Evolutionary conservation across 148 eudicot genomes (phyloP).

Genomic region (Nepenthes mirabilis): DNA sequence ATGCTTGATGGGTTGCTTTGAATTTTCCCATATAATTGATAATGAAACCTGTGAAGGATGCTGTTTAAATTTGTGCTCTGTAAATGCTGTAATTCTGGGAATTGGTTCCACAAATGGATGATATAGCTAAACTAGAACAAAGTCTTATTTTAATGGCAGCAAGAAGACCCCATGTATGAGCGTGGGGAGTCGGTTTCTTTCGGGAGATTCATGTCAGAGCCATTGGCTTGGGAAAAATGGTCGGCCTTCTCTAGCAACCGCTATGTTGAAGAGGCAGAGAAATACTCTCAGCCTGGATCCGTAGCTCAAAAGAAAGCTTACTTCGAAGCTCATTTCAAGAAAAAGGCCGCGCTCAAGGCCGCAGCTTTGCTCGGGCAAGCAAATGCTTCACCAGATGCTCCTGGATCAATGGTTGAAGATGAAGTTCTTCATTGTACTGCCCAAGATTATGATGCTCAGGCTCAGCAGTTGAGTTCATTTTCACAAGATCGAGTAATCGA

Average conservation of each 20-base stretch:
- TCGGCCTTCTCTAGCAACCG: slow-evolving; percentile 83
- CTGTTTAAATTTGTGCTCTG: too few species aligned
- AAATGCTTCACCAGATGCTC: slow-evolving; percentile 8
- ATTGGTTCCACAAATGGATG: too few species aligned
- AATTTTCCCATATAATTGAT: too few species aligned
- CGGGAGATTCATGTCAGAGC: slow-evolving; percentile 83
- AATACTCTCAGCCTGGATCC: slow-evolving; percentile 84
- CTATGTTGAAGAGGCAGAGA: slow-evolving; percentile 90
- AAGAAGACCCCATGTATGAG: slow-evolving; percentile 1
- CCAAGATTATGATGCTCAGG: too few species aligned
- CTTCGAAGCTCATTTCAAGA: slow-evolving; percentile 93
- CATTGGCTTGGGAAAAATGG: slow-evolving; percentile 97
- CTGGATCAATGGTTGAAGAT: slow-evolving; percentile 19
- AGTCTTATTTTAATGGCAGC: too few species aligned
- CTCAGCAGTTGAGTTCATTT: too few species aligned
- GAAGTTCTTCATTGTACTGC: too few species aligned
- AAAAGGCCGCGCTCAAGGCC: slow-evolving; percentile 66
- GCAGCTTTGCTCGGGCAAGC: slow-evolving; percentile 5
- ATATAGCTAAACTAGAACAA: too few species aligned
- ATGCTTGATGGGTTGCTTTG: too few species aligned
- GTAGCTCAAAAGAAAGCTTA: slow-evolving; percentile 95
- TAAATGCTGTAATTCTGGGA: too few species aligned
- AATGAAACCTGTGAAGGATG: too few species aligned
- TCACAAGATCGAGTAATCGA: too few species aligned
- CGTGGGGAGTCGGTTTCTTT: slow-evolving; percentile 75